A percentile compares a stretch with the other conserved stretches of the same genome.
Conservation (phyloP, 1,284 basidiomycete genomes). For the Trichosporon inkin region DNA sequence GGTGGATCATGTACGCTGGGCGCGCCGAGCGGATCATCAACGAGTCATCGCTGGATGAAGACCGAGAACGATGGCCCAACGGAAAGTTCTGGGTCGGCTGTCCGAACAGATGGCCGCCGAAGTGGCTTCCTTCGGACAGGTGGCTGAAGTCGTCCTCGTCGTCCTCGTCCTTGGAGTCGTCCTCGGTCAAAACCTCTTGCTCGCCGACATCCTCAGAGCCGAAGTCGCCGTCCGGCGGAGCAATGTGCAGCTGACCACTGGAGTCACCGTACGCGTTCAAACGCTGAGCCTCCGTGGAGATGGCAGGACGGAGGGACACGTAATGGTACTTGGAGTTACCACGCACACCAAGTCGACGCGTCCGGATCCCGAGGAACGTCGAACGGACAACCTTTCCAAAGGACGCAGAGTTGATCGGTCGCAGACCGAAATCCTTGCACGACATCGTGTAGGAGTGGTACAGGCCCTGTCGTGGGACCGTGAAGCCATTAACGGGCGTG, state of each 20-base stretch:
- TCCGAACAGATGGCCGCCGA: constrained; percentile 1
- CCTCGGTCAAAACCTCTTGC: constrained; percentile 23
- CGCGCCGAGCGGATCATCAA: constrained; percentile 18
- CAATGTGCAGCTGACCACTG: constrained; percentile 30
- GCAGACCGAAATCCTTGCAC: constrained; percentile 54
- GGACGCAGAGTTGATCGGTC: constrained; percentile 86
- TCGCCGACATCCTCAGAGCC: constrained; percentile 18
- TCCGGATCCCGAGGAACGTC: constrained; percentile 90
- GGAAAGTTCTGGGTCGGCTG: constrained; percentile 15
- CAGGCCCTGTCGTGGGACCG: constrained; percentile 72
- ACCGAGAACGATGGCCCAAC: constrained; percentile 14
- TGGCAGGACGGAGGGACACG: constrained; percentile 69
- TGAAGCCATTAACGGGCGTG: constrained; percentile 27
- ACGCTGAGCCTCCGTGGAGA: constrained; percentile 79
- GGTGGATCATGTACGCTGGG: constrained; percentile 14
- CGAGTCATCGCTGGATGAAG: constrained; percentile 14
- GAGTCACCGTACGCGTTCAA: constrained; percentile 73
- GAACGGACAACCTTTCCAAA: constrained; percentile 87
- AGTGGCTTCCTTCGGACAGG: constrained; percentile 14
- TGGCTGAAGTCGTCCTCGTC: constrained; percentile 37
- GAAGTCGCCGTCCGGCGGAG: constrained; percentile 22
- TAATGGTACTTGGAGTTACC: constrained; percentile 62
- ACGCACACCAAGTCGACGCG: constrained; percentile 78
- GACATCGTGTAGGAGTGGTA: constrained; percentile 87
- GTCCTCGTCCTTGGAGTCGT: constrained; percentile 32